phyloP scores from a whole-genome alignment of 2,329 filamentous ascomycete species.

The Scytalidium lignicola region DNA sequence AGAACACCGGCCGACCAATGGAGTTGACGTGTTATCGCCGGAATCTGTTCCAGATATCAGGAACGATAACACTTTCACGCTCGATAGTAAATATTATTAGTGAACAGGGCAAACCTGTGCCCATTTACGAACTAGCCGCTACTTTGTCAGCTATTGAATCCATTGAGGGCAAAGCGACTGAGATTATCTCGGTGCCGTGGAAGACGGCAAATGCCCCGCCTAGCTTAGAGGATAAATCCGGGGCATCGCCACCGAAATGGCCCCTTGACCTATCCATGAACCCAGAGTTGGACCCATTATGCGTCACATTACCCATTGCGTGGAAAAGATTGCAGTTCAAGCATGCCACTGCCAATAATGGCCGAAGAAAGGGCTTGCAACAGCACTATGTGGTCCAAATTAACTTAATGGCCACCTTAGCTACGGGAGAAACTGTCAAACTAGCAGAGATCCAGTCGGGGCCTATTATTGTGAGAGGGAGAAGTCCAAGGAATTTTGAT shows the following conservation, averaged over 20 bases:
- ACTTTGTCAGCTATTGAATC: constrained; percentile 84
- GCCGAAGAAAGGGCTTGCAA: constrained; percentile 85
- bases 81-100: constrained; percentile 65
- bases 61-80: constrained; percentile 73
- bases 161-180: constrained; percentile 84
- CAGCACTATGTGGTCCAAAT: constrained; percentile 92
- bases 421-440: constrained; percentile 56
- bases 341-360: constrained; percentile 94
- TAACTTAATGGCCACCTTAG: constrained; percentile 73
- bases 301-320: constrained; percentile 74
- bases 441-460: constrained; percentile 86
- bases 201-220: constrained; percentile 49
- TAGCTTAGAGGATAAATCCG: constrained; percentile 30
- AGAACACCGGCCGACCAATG: constrained; percentile 49
- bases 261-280: constrained; percentile 50
- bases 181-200: constrained; percentile 96
- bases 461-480: constrained; percentile 89
- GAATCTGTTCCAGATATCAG: constrained; percentile 93
- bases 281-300: constrained; percentile 71
- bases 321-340: constrained; percentile 97
- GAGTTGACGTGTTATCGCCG: constrained; percentile 93
- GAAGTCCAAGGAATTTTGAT: constrained; percentile 92
- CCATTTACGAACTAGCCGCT: constrained; percentile 72
- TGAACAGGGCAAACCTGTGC: constrained; percentile 73
- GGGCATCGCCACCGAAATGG: constrained; percentile 49